A percentile compares a stretch with the other conserved stretches of the same genome.
These are phyloP conservation scores for Fusarium sacchari DNA, from an alignment of 2,329 filamentous ascomycete genomes.

Conservation along the genomic window DNA sequence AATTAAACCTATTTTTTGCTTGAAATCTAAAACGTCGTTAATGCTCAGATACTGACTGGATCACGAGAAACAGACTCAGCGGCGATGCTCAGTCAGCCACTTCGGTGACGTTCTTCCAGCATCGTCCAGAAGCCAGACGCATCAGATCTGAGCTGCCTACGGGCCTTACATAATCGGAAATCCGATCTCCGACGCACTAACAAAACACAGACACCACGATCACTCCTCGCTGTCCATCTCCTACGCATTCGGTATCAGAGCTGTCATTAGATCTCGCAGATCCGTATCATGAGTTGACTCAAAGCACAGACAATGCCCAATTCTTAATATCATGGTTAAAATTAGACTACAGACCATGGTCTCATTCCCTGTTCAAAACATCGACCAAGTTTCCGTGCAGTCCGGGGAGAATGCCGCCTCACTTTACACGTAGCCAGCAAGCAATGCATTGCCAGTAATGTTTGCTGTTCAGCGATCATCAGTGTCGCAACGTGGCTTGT, in stretches of 20 bases:
- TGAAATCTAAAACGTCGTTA: not conserved
- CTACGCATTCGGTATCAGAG: not conserved
- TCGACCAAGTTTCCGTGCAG: not conserved
- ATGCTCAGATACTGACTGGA: not conserved
- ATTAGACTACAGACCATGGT: conserved; percentile 18
- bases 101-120: conserved; percentile 43
- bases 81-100: conserved; percentile 44
- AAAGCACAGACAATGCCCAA: conserved; percentile 4
- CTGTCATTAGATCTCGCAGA: not conserved
- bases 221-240: not conserved
- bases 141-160: conserved; percentile 6
- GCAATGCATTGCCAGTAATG: not conserved
- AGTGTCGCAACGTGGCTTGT: not conserved
- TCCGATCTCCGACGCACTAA: conserved; percentile 3
- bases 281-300: not conserved
- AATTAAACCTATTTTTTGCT: not conserved
- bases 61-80: not conserved
- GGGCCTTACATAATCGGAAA: conserved; percentile 15
- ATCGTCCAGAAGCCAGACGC: conserved; percentile 27
- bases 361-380: not conserved
- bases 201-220: not conserved
- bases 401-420: conserved; percentile 9
- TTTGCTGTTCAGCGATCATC: not conserved
- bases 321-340: conserved; percentile 26
- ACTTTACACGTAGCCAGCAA: not conserved